Percentiles rank a stretch among this genome's conserved stretches.
These are phyloP conservation scores for Pugionium cornutum DNA, from an alignment of 345 rosid species.

Conservation along the genomic window DNA sequence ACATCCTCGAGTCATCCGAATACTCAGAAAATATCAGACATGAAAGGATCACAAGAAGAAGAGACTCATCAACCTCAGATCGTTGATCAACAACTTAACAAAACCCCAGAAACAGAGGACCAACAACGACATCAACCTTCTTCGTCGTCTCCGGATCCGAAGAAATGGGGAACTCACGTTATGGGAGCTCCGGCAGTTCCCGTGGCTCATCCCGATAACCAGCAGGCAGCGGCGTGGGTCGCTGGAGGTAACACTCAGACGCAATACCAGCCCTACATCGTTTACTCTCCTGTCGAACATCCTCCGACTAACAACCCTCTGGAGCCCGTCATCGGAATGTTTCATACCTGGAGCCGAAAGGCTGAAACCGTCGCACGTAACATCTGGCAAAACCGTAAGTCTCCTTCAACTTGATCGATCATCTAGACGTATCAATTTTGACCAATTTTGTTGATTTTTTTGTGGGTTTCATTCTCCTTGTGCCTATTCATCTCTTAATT, in stretches of 20 bases:
- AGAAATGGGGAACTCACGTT: slow-evolving; percentile 79
- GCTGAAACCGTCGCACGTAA: slow-evolving; percentile 81
- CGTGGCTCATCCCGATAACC: slow-evolving; percentile 78
- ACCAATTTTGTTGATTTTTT: neutral
- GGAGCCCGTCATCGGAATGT: slow-evolving; percentile 68
- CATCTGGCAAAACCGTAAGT: slow-evolving; percentile 83
- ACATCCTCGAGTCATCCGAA: slow-evolving; percentile 17
- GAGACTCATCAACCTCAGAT: slow-evolving; percentile 21
- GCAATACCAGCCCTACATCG: slow-evolving; percentile 65
- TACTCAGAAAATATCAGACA: slow-evolving; percentile 10
- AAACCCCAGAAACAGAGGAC: slow-evolving; percentile 22
- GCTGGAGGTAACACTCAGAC: slow-evolving; percentile 57
- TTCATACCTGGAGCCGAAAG: slow-evolving; percentile 73
- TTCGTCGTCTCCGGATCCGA: slow-evolving; percentile 36
- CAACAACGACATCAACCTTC: slow-evolving; percentile 11
- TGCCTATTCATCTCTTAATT: no score
- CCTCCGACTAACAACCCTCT: slow-evolving; percentile 53
- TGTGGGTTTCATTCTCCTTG: neutral
- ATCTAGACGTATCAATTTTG: neutral
- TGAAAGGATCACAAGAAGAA: slow-evolving; percentile 33
- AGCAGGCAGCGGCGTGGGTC: slow-evolving; percentile 76
- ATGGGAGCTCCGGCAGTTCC: slow-evolving; percentile 90
- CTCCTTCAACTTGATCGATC: neutral
- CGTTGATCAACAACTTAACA: slow-evolving; percentile 27
- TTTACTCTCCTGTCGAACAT: slow-evolving; percentile 62